Evolutionary conservation across 768 basidiomycete genomes (phyloP).

Genomic region (Trametes cinnabarina): DNA sequence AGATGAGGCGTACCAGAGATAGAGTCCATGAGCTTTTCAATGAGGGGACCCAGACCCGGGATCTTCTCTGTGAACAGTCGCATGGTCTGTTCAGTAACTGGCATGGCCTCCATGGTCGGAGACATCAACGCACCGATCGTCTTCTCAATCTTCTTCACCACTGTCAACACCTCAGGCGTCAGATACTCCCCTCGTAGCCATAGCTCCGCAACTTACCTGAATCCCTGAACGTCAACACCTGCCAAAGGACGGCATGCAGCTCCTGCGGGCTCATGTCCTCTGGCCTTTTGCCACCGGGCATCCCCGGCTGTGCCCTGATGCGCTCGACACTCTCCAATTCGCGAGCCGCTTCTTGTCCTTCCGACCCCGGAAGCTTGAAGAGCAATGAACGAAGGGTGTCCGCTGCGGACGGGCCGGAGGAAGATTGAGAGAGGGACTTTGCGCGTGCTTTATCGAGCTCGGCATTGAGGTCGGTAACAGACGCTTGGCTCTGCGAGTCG

Average conservation of each 20-base stretch:
- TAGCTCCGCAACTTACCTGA: conserved; percentile 43
- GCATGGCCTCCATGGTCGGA: no score
- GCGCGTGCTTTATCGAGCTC: conserved; percentile 71
- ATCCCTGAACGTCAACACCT: conserved; percentile 83
- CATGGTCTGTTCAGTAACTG: no score
- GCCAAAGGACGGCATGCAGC: conserved; percentile 78
- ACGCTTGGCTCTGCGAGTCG: conserved; percentile 50
- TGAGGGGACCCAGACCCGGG: conserved; percentile 68
- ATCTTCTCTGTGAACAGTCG: conserved; percentile 60
- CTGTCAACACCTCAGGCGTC: conserved; percentile 28
- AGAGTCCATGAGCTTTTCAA: conserved; percentile 77
- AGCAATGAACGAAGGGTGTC: conserved; percentile 61
- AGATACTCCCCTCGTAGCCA: not conserved
- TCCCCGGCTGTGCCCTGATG: conserved; percentile 51
- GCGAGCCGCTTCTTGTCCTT: conserved; percentile 59
- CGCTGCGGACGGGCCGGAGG: conserved; percentile 40
- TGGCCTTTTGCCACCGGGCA: conserved; percentile 62
- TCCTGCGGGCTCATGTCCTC: conserved; percentile 89
- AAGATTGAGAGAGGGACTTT: conserved; percentile 33
- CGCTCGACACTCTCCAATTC: conserved; percentile 74
- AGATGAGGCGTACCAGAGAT: conserved; percentile 50
- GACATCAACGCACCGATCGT: conserved; percentile 52
- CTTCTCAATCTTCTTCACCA: conserved; percentile 75
- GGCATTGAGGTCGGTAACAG: conserved; percentile 83
- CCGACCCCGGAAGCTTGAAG: conserved; percentile 59